Percentiles rank a stretch among this genome's conserved stretches.
These are phyloP conservation scores for Colletotrichum liriopes DNA, from an alignment of 2,329 filamentous ascomycete genomes.

Conservation along the genomic window DNA sequence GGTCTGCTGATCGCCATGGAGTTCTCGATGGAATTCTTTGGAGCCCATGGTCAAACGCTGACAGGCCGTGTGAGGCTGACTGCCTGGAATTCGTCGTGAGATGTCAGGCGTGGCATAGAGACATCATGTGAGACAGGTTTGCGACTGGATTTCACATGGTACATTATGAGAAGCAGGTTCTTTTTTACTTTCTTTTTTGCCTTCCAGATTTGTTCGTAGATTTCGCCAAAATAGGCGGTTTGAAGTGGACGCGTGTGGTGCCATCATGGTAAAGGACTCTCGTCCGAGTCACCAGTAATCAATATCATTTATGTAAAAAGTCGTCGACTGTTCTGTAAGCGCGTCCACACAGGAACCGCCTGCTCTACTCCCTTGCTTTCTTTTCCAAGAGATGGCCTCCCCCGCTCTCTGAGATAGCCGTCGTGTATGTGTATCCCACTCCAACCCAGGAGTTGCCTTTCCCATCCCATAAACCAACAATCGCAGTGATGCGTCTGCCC, in stretches of 20 bases:
- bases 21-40: background rate
- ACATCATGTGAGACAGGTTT: background rate
- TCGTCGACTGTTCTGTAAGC: background rate
- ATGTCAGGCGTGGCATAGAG: no score
- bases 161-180: background rate
- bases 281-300: background rate
- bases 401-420: background rate
- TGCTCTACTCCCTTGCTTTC: background rate
- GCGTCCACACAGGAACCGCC: background rate
- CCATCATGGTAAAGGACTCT: background rate
- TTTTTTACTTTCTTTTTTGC: background rate
- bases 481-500: constrained; percentile 37
- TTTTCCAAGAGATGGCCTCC: background rate
- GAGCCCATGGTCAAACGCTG: background rate
- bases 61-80: background rate
- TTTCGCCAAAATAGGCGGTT: background rate
- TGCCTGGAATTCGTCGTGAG: background rate
- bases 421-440: constrained; percentile 17
- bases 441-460: background rate
- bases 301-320: background rate
- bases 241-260: background rate
- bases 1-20: background rate
- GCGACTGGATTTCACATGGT: background rate
- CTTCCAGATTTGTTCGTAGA: background rate
- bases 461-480: constrained; percentile 19